phyloP scores from a whole-genome alignment of 2,329 filamentous ascomycete species.

The Knoxdaviesia capensis region DNA sequence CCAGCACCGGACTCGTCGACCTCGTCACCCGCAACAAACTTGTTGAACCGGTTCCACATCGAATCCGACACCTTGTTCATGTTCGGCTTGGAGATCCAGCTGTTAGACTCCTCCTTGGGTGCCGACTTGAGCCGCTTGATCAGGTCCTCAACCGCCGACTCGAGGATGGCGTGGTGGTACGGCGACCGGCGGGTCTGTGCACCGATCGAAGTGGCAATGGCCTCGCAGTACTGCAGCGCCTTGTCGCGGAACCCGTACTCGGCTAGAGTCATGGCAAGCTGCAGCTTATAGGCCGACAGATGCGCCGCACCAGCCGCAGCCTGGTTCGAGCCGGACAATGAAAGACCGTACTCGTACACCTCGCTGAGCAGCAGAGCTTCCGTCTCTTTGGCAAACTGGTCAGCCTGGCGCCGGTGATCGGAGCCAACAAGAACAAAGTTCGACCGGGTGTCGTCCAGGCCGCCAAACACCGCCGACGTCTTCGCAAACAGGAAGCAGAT shows the following conservation, averaged over 20 bases:
- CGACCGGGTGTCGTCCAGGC: slow-evolving; percentile 59
- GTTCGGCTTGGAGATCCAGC: slow-evolving; percentile 86
- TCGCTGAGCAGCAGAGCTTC: slow-evolving; percentile 90
- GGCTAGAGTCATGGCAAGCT: slow-evolving; percentile 66
- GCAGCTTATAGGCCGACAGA: slow-evolving; percentile 75
- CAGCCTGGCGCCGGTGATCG: slow-evolving; percentile 52
- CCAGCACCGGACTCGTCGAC: slow-evolving; percentile 41
- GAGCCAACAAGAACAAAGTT: slow-evolving; percentile 71
- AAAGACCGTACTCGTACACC: slow-evolving; percentile 78
- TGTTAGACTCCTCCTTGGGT: slow-evolving; percentile 59
- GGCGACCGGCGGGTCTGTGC: slow-evolving; percentile 66
- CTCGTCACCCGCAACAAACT: slow-evolving; percentile 87
- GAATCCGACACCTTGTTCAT: slow-evolving; percentile 91
- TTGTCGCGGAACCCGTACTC: slow-evolving; percentile 68
- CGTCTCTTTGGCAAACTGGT: slow-evolving; percentile 57
- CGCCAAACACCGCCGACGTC: slow-evolving; percentile 50
- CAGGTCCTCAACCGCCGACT: slow-evolving; percentile 64
- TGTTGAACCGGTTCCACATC: slow-evolving; percentile 85
- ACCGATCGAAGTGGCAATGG: slow-evolving; percentile 55
- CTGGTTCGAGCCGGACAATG: slow-evolving; percentile 40
- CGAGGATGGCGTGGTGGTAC: slow-evolving; percentile 63
- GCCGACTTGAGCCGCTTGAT: slow-evolving; percentile 66
- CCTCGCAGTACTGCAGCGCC: slow-evolving; percentile 80
- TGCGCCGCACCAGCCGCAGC: slow-evolving; percentile 49
- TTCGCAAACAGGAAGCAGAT: slow-evolving; percentile 83